These are phyloP conservation scores for Mycena metata DNA, from an alignment of 768 basidiomycete genomes.

Conservation along the genomic window DNA sequence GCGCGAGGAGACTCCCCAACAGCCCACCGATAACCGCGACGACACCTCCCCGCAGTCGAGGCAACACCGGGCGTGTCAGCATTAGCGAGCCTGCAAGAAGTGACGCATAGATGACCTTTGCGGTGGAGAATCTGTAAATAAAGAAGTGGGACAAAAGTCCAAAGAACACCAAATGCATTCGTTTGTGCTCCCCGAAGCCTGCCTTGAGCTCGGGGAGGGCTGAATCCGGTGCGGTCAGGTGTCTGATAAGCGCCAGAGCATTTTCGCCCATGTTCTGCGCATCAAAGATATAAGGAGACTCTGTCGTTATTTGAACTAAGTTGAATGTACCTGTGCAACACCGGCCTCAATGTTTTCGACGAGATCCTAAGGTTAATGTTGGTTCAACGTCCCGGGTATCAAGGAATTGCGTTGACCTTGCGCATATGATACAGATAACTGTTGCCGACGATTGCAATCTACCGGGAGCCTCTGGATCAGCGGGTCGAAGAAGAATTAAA, in stretches of 20 bases:
- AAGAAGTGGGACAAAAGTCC: conserved; percentile 76
- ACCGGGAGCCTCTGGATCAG: conserved; percentile 18
- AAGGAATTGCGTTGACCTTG: conserved; percentile 61
- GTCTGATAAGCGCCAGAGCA: conserved; percentile 79
- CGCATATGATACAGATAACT: conserved; percentile 96
- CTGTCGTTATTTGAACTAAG: conserved; percentile 14
- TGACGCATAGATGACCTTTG: conserved; percentile 71
- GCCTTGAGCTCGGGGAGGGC: conserved; percentile 70
- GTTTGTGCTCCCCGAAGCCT: conserved; percentile 38
- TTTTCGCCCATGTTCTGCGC: conserved; percentile 91
- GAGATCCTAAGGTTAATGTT: conserved; percentile 64
- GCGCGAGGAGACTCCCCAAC: conserved; percentile 69
- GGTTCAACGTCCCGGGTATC: background rate
- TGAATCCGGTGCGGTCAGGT: conserved; percentile 78
- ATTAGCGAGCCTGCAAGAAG: conserved; percentile 63
- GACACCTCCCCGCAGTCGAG: conserved; percentile 58
- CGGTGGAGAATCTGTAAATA: conserved; percentile 81
- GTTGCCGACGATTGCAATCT: conserved; percentile 94
- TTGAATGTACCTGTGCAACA: conserved; percentile 67
- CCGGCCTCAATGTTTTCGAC: conserved; percentile 89
- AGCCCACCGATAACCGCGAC: conserved; percentile 62
- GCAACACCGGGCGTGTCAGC: conserved; percentile 56
- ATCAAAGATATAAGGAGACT: conserved; percentile 37
- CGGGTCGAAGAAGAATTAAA: conserved; percentile 12
- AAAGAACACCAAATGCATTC: conserved; percentile 77